phyloP scores from a whole-genome alignment of 257 asterid species.

The Salvia splendens region DNA sequence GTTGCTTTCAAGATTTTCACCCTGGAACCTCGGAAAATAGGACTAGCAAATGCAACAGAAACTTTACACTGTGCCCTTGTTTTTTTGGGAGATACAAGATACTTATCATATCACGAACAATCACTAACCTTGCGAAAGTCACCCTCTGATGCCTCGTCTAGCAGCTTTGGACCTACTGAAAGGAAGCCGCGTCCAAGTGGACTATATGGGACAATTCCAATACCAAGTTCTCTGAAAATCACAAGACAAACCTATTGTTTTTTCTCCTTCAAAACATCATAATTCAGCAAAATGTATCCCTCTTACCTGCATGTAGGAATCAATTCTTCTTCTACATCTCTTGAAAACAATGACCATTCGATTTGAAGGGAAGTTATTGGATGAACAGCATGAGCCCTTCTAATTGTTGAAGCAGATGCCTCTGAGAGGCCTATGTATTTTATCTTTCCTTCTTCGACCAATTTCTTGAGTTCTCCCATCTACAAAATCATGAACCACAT shows the following conservation, averaged over 20 bases:
- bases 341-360: slow-evolving; percentile 56
- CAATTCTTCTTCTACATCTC: slow-evolving; percentile 52
- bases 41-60: slow-evolving; percentile 15
- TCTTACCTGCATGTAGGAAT: slow-evolving; percentile 59
- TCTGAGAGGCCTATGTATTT: slow-evolving; percentile 59
- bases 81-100: background rate
- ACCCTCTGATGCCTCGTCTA: slow-evolving; percentile 21
- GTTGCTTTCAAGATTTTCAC: slow-evolving; percentile 40
- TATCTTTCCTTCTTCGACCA: slow-evolving; percentile 60
- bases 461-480: slow-evolving; percentile 58
- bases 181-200: slow-evolving; percentile 46
- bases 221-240: slow-evolving; percentile 44
- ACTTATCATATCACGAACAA: too few species aligned
- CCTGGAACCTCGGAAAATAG: slow-evolving; percentile 38
- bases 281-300: too few species aligned
- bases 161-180: slow-evolving; percentile 33
- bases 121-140: slow-evolving; percentile 38
- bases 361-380: slow-evolving; percentile 54
- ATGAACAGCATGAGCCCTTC: slow-evolving; percentile 66
- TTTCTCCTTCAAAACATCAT: background rate
- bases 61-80: too few species aligned
- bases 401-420: slow-evolving; percentile 58
- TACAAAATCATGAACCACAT: slow-evolving; percentile 6
- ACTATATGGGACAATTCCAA: slow-evolving; percentile 44
- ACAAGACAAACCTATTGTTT: background rate